Percentiles rank a stretch among this genome's conserved stretches.
Evolutionary conservation across 805 yeast species (phyloP).

Genomic region (Metschnikowia baotianmanensis): DNA sequence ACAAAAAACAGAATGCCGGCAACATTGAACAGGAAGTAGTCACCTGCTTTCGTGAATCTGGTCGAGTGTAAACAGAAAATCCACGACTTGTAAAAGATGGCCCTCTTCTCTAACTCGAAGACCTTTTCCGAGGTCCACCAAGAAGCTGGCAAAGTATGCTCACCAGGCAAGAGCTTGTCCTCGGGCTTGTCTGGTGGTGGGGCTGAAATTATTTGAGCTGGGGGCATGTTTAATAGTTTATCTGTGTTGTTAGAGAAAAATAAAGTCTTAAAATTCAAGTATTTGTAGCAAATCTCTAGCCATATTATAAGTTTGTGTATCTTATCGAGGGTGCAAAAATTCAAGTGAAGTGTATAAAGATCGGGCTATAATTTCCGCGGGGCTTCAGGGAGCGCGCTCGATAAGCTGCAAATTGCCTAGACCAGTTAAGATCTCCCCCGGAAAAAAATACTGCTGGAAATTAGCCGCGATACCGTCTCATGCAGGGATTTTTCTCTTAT

Average conservation of each 20-base stretch:
- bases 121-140: slow-evolving; percentile 65
- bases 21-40: slow-evolving; percentile 49
- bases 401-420: slow-evolving; percentile 7
- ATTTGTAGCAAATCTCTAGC: slow-evolving; percentile 5
- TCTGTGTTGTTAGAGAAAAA: neutral
- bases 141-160: slow-evolving; percentile 58
- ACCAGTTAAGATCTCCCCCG: slow-evolving; percentile 6
- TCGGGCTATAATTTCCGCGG: slow-evolving; percentile 9
- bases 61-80: slow-evolving; percentile 49
- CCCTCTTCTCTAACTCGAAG: slow-evolving; percentile 56
- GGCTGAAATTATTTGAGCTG: slow-evolving; percentile 18
- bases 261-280: neutral
- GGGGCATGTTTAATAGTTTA: slow-evolving; percentile 1
- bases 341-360: slow-evolving; percentile 3
- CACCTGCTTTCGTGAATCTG: slow-evolving; percentile 58
- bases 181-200: slow-evolving; percentile 24
- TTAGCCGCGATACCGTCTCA: no score
- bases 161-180: slow-evolving; percentile 24
- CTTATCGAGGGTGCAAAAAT: slow-evolving; percentile 8
- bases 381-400: neutral
- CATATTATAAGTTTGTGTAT: slow-evolving; percentile 8
- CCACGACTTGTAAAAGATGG: slow-evolving; percentile 58
- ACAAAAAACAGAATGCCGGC: slow-evolving; percentile 56
- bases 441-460: slow-evolving; percentile 1
- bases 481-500: no score